Evolutionary conservation across 2,329 filamentous ascomycete genomes (phyloP), one percentile per base, ranked within the genome.

Genomic region (Calonectria montana): DNA sequence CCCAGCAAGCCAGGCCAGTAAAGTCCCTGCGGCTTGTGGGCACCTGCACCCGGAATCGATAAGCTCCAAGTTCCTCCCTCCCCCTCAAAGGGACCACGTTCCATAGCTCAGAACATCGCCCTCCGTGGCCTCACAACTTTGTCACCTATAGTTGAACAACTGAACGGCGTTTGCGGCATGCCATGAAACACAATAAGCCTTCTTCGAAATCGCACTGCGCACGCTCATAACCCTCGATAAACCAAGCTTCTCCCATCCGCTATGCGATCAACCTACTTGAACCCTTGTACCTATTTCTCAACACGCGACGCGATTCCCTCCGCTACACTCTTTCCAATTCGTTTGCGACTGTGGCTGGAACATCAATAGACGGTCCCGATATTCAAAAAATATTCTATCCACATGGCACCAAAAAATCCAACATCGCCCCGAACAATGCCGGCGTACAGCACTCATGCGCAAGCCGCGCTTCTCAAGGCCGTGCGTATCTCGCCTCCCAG

Each of bases 381-480:
- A 5, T 18, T 29, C 4, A 39, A 35, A 23, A 23, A 67, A 50
- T 55, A 25, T n/a, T 37, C 47, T 21, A 37, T 12, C 47, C 13
- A 67, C 62, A 74, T 72, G 70, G 41, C 66, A 65, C 50, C 63
- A 62, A 71, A 69, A 62, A 37, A 53, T 50, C 12, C 27, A 43
- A 47, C 69, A 67, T 23, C 29, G 31, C 61, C 53, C 25, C 25
- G 59, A 10, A 75, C 67, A 59, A 86, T 86, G 84, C 82, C 84
- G 25, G 53, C 72, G 25, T 85, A 85, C 74, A 85, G 80, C 73
- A 78, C 80, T 64, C 81, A 82, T 75, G 86, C 87, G 81, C 88
- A 89, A 83, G 83, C 81, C 74, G 89, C 90, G 81, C 87, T 92
- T 47, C 80, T 91, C 63, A 87, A 87, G 82, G 90, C 90, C 83